A percentile compares a stretch with the other conserved stretches of the same genome.
These are phyloP conservation scores for Hypsizygus marmoreus DNA, from an alignment of 768 basidiomycete species.

Conservation along the genomic window DNA sequence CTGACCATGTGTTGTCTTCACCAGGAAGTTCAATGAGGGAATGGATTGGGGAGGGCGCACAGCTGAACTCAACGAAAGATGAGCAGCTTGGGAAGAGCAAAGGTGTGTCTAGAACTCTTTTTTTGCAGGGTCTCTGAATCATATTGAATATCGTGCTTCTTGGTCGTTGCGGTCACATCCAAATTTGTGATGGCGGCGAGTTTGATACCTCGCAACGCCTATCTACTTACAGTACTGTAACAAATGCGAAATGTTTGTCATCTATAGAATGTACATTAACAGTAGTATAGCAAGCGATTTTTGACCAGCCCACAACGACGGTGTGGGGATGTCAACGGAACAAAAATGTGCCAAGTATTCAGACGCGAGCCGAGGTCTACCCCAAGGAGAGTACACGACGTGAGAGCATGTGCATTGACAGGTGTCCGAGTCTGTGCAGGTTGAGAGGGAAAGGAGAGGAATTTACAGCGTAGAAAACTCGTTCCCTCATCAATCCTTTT, in stretches of 20 bases:
- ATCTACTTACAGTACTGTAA: not conserved
- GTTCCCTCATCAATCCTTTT: conserved; percentile 64
- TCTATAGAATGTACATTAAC: conserved; percentile 12
- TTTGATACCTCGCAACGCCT: too few species aligned
- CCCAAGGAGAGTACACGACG: conserved; percentile 2
- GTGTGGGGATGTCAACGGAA: too few species aligned
- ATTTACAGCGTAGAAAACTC: conserved; percentile 6
- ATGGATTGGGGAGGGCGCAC: not conserved
- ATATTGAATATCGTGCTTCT: too few species aligned
- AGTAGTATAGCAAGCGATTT: not conserved
- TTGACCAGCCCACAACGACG: too few species aligned
- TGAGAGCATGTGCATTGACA: conserved; percentile 9
- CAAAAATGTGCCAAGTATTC: not conserved
- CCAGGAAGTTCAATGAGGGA: not conserved
- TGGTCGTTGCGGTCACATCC: too few species aligned
- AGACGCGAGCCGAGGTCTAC: not conserved
- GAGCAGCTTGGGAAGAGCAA: too few species aligned
- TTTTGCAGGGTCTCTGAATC: too few species aligned
- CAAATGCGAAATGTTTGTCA: conserved; percentile 6
- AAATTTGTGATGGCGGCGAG: too few species aligned
- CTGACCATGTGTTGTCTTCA: conserved; percentile 4
- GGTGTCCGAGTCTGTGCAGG: conserved; percentile 20
- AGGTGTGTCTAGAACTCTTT: too few species aligned
- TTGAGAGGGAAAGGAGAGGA: conserved; percentile 14
- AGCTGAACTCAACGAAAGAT: too few species aligned